These are phyloP conservation scores for Delonix regia DNA, from an alignment of 306 rosid species.

Conservation along the genomic window DNA sequence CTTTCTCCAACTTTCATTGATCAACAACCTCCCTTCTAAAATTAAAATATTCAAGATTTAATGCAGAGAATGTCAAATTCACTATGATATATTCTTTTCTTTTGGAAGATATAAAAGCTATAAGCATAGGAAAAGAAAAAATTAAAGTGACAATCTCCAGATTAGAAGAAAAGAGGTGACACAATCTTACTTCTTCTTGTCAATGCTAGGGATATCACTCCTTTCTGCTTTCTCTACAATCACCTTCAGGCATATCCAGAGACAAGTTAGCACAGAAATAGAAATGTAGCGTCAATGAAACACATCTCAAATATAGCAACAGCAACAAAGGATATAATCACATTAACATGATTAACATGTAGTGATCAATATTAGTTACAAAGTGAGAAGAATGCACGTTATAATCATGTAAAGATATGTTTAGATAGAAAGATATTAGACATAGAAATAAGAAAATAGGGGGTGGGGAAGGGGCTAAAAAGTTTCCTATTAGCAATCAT, in stretches of 20 bases:
- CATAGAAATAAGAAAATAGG: background rate
- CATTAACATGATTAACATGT: background rate
- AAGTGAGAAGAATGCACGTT: background rate
- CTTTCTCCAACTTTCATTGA: background rate
- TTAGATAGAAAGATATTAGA: background rate
- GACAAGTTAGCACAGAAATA: slow-evolving; percentile 33
- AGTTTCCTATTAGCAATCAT: background rate
- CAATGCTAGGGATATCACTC: slow-evolving; percentile 92
- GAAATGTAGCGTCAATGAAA: background rate
- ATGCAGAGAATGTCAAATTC: slow-evolving; percentile 11
- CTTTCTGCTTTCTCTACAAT: slow-evolving; percentile 97
- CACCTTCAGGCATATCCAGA: slow-evolving; percentile 62
- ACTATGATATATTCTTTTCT: background rate
- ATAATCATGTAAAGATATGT: background rate
- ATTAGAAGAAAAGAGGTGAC: slow-evolving; percentile 4
- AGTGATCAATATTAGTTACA: background rate
- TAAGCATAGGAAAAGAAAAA: slow-evolving; percentile 28
- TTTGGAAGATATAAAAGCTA: slow-evolving; percentile 23
- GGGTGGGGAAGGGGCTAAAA: background rate
- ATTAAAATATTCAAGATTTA: slow-evolving; percentile 28
- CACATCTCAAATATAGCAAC: slow-evolving; percentile 21
- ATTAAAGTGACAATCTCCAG: slow-evolving; percentile 25
- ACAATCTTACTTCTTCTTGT: slow-evolving; percentile 88
- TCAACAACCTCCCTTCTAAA: background rate
- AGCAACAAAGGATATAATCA: background rate